Base-by-base conservation (phyloP, 164 flowering plant genomes). In the Sextonia rubra region DNA sequence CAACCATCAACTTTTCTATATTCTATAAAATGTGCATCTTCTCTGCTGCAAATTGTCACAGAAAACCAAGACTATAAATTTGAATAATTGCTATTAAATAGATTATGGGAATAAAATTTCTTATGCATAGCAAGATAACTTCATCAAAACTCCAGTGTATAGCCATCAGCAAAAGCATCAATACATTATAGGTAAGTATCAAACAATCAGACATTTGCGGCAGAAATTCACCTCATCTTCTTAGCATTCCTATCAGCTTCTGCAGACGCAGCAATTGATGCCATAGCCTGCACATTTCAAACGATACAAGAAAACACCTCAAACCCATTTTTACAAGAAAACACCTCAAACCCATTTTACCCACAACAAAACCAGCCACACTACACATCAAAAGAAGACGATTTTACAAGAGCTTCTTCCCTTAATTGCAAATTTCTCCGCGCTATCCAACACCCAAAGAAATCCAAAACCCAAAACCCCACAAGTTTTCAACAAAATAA, bases 241-340 rank as follows among this genome's bases (percentile, higher is more conserved):
- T 86, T 85, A 23, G 94, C 97, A 77, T 95, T 90, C 84, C 85
- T 64, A 76, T 95, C 99, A 37, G 94, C 99, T 75, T 91, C 97
- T 7, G 85, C 83, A 0, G 97, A 87, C 17, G 97, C 93, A 74
- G 94, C 85, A 76, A 95, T 91, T 1, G 99, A 93, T 2, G 98
- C 99, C 99, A 95, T 95, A 30, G 99, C 99, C 99, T 94, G 79
- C 76, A 76, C 26, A 56, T 66, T 49, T 3, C 22, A 15, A 64
- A 17, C 67, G 17, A 29, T 18, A 20, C 60, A 15, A 69, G 60
- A n/a, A 69, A 60, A 4, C 17, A 52, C 17, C n/a, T n/a, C n/a
- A n/a, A n/a, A n/a, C n/a, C n/a, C n/a, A n/a, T n/a, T n/a, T n/a
- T n/a, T n/a, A n/a, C n/a, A n/a, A n/a, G n/a, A n/a, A n/a, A n/a